A percentile compares a stretch with the other conserved stretches of the same genome.
Evolutionary conservation across 331 rosid genomes (phyloP).

Genomic region (Cydonia oblonga): DNA sequence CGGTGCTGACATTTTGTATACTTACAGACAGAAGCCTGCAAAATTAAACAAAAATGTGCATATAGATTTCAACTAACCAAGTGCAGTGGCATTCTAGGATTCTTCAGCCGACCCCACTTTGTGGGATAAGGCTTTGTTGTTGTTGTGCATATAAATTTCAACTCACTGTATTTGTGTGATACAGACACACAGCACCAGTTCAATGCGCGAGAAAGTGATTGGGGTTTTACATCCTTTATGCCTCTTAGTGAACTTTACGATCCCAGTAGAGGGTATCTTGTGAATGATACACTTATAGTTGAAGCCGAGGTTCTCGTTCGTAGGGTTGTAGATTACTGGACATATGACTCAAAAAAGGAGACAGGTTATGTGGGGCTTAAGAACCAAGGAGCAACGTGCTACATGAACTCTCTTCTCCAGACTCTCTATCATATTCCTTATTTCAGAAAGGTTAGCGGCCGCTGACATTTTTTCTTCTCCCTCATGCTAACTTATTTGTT

Average conservation of each 20-base stretch:
- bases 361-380: slow-evolving; percentile 92
- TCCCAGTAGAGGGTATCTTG: slow-evolving; percentile 72
- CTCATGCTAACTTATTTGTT: slow-evolving; percentile 9
- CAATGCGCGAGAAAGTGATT: slow-evolving; percentile 88
- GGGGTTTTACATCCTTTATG: slow-evolving; percentile 96
- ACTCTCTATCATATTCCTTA: slow-evolving; percentile 84
- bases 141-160: no score
- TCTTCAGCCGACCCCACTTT: no score
- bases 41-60: background rate
- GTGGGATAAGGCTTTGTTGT: no score
- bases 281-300: slow-evolving; percentile 57
- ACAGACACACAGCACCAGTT: slow-evolving; percentile 91
- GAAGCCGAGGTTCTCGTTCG: slow-evolving; percentile 89
- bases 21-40: background rate
- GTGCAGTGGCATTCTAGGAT: no score
- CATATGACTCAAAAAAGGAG: slow-evolving; percentile 85
- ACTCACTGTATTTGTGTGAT: slow-evolving; percentile 17
- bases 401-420: slow-evolving; percentile 90
- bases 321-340: slow-evolving; percentile 78
- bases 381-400: slow-evolving; percentile 96
- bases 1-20: background rate
- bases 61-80: no score
- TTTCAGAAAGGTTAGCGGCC: slow-evolving; percentile 58
- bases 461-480: background rate
- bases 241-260: slow-evolving; percentile 83